phyloP scores from a whole-genome alignment of 2,329 filamentous ascomycete species.

The Metarhizium album region DNA sequence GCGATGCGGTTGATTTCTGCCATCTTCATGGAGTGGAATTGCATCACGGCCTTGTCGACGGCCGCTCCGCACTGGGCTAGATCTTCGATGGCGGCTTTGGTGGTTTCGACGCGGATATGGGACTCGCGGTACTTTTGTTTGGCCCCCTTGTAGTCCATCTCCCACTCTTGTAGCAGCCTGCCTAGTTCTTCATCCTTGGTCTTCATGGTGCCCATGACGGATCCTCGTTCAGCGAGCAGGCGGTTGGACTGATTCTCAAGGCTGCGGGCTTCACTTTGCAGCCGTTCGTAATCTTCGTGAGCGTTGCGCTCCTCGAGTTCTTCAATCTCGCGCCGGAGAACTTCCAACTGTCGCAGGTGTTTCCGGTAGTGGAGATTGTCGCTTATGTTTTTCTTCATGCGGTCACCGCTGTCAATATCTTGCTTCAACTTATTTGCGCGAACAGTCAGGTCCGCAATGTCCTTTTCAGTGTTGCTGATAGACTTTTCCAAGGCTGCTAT shows the following conservation, averaged over 20 bases:
- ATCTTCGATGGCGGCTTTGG: conserved; percentile 86
- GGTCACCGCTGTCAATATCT: conserved; percentile 67
- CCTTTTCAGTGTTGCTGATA: conserved; percentile 54
- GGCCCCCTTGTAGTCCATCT: conserved; percentile 78
- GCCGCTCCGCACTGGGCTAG: conserved; percentile 71
- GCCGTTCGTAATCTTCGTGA: conserved; percentile 68
- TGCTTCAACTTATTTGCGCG: conserved; percentile 69
- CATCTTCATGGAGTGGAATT: conserved; percentile 94
- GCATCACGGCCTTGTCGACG: conserved; percentile 94
- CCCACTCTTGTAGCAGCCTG: conserved; percentile 66
- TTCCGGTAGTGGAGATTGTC: conserved; percentile 85
- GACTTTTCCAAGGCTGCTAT: conserved; percentile 57
- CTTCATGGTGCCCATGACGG: conserved; percentile 67
- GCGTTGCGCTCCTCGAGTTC: conserved; percentile 71
- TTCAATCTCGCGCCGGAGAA: conserved; percentile 57
- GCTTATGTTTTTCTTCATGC: conserved; percentile 73
- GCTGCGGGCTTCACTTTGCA: conserved; percentile 56
- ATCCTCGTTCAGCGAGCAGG: conserved; percentile 61
- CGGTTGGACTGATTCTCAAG: conserved; percentile 59
- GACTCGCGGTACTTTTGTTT: conserved; percentile 71
- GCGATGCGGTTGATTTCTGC: conserved; percentile 94
- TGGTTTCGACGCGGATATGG: conserved; percentile 83
- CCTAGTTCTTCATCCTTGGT: conserved; percentile 74
- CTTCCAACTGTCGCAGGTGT: conserved; percentile 56
- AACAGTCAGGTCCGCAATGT: conserved; percentile 55